Evolutionary conservation across 176 grass and related monocot species (phyloP).

Genomic region (Musa troglodytarum): DNA sequence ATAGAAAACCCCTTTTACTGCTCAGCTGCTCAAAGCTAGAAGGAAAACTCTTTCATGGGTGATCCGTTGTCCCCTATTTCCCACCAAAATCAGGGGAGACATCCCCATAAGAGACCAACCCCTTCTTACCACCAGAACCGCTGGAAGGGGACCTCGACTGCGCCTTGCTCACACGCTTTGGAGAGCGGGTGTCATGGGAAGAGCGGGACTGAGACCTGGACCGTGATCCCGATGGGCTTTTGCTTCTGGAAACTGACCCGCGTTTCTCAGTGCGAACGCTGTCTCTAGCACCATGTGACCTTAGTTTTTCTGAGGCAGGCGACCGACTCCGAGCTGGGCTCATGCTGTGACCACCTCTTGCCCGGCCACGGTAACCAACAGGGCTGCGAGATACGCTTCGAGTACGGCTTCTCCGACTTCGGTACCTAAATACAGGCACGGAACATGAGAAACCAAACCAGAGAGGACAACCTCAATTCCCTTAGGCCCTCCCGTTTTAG

Average conservation of each 20-base stretch:
- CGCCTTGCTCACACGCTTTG: constrained; percentile 36
- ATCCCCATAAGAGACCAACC: constrained; percentile 92
- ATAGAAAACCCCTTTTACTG: background rate
- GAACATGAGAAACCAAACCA: constrained; percentile 23
- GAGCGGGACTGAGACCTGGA: constrained; percentile 25
- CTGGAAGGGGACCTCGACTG: constrained; percentile 49
- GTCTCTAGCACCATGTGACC: constrained; percentile 25
- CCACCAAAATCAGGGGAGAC: constrained; percentile 46
- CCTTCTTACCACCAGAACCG: constrained; percentile 72
- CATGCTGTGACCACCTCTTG: constrained; percentile 54
- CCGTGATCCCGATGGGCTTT: constrained; percentile 43
- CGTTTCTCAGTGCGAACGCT: constrained; percentile 15
- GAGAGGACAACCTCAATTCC: background rate
- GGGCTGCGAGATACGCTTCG: constrained; percentile 66
- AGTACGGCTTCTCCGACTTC: constrained; percentile 56
- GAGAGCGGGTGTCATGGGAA: constrained; percentile 50
- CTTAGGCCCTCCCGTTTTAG: too few species aligned
- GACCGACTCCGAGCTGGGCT: constrained; percentile 53
- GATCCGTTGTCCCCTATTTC: background rate
- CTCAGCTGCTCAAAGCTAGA: background rate
- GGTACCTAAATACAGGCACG: constrained; percentile 44
- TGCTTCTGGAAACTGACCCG: constrained; percentile 57
- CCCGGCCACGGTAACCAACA: constrained; percentile 35
- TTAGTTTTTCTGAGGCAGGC: constrained; percentile 44
- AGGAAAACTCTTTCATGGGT: background rate